Conservation (phyloP, 352 stramenopile species). For the Pythium scleroteichum region DNA sequence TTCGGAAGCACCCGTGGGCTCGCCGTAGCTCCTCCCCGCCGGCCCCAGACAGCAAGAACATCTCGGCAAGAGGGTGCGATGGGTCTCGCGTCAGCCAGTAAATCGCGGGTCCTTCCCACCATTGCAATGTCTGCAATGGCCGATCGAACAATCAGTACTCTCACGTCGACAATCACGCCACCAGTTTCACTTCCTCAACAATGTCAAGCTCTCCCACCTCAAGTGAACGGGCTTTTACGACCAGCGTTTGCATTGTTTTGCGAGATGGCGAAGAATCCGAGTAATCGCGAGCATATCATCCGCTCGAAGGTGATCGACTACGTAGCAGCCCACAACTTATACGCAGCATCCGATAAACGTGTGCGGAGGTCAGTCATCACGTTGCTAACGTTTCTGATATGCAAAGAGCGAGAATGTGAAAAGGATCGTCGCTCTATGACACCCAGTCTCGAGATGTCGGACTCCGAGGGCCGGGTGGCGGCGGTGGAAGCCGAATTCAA, state of each 20-base stretch:
- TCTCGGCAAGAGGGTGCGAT: background rate
- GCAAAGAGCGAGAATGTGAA: constrained; percentile 47
- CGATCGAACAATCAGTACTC: background rate
- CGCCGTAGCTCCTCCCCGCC: background rate
- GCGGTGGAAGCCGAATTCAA: constrained; percentile 47
- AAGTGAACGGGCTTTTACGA: constrained; percentile 36
- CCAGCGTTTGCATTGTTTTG: constrained; percentile 60
- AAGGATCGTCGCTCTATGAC: background rate
- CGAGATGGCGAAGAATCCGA: constrained; percentile 53
- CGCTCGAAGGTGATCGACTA: constrained; percentile 64
- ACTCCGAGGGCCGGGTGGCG: background rate
- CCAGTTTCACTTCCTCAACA: too few relatives aligned
- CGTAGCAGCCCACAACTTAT: constrained; percentile 49
- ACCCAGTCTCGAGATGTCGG: background rate
- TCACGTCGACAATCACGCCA: too few relatives aligned
- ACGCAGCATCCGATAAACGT: constrained; percentile 63
- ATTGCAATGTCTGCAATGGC: background rate
- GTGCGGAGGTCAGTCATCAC: constrained; percentile 59
- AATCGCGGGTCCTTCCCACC: constrained; percentile 4
- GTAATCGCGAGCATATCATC: constrained; percentile 62
- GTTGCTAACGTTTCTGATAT: constrained; percentile 60
- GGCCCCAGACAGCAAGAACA: constrained; percentile 10
- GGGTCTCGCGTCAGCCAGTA: background rate
- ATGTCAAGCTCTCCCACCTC: constrained; percentile 12
- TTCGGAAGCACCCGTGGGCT: constrained; percentile 30